These are phyloP conservation scores for Rhodotorula sp. DNA, from an alignment of 1,284 basidiomycete species.

Conservation along the genomic window DNA sequence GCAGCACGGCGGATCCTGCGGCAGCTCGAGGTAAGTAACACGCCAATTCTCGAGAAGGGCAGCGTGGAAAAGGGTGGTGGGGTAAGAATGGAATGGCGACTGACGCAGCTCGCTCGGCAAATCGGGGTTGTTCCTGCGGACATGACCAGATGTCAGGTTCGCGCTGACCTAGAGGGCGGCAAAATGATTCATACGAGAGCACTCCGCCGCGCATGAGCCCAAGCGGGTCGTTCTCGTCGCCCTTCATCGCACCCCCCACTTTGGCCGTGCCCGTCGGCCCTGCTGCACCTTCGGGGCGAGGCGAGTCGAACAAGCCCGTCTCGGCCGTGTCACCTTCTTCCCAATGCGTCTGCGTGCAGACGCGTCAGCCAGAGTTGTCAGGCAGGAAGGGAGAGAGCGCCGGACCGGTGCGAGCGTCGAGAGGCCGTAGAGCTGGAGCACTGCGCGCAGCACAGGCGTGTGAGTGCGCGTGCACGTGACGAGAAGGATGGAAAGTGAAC, in stretches of 20 bases:
- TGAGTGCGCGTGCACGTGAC: background rate
- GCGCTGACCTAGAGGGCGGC: background rate
- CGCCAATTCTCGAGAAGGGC: background rate
- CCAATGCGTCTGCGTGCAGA: conserved; percentile 22
- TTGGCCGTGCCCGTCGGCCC: conserved; percentile 7
- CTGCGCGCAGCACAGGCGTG: conserved; percentile 5
- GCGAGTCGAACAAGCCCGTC: conserved; percentile 19
- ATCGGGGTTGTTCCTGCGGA: conserved; percentile 30
- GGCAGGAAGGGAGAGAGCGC: background rate
- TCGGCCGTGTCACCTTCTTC: conserved; percentile 27
- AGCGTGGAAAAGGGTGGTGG: background rate
- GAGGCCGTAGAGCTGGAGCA: conserved; percentile 53
- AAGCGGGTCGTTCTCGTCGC: conserved; percentile 51
- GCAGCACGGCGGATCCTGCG: conserved; percentile 58
- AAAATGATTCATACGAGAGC: conserved; percentile 36
- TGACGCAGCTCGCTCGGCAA: conserved; percentile 37
- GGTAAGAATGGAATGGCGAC: background rate
- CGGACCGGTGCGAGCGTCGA: conserved; percentile 50
- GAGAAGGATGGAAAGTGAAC: background rate
- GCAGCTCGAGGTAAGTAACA: background rate
- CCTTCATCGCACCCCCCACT: conserved; percentile 25
- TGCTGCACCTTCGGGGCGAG: background rate
- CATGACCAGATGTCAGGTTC: background rate
- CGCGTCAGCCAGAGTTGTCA: background rate
- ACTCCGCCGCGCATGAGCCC: conserved; percentile 46